Conservation (phyloP, 164 flowering plant species). For the Vitis rupestris region DNA sequence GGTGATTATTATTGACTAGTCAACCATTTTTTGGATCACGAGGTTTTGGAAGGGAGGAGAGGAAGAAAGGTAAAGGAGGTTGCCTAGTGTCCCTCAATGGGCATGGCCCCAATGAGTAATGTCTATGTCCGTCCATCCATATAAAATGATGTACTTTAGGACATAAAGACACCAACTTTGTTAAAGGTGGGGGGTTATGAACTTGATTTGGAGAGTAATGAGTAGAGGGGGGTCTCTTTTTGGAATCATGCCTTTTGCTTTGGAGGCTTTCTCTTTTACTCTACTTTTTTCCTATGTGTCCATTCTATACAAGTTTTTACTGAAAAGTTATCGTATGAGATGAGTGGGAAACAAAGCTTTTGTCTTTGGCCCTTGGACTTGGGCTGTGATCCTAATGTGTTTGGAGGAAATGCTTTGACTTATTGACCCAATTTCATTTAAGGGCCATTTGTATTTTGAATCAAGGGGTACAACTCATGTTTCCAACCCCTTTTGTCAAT, state of each 20-base stretch:
- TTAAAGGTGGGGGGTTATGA: conserved; percentile 1
- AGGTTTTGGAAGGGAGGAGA: neutral
- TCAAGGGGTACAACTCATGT: too few species aligned
- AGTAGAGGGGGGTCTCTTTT: conserved; percentile 6
- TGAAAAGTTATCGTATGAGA: neutral
- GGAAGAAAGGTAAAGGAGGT: neutral
- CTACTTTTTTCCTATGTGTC: neutral
- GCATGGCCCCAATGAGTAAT: neutral
- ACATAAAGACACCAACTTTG: conserved; percentile 1
- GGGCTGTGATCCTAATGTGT: too few species aligned
- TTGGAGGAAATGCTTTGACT: too few species aligned
- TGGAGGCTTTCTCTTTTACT: conserved; percentile 3
- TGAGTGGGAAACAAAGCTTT: neutral
- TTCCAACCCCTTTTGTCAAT: too few species aligned
- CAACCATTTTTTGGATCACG: neutral
- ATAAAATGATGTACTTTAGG: conserved; percentile 1
- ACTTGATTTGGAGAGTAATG: neutral
- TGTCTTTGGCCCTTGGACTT: too few species aligned
- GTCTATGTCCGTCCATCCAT: neutral
- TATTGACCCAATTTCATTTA: too few species aligned
- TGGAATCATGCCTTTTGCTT: conserved; percentile 12
- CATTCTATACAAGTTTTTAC: neutral
- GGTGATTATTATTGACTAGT: neutral
- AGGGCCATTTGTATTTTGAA: too few species aligned
- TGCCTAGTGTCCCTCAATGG: neutral